Percentiles rank a stretch among this genome's conserved stretches.
phyloP scores from a whole-genome alignment of 768 basidiomycete genomes.

The Boletus insuetus region DNA sequence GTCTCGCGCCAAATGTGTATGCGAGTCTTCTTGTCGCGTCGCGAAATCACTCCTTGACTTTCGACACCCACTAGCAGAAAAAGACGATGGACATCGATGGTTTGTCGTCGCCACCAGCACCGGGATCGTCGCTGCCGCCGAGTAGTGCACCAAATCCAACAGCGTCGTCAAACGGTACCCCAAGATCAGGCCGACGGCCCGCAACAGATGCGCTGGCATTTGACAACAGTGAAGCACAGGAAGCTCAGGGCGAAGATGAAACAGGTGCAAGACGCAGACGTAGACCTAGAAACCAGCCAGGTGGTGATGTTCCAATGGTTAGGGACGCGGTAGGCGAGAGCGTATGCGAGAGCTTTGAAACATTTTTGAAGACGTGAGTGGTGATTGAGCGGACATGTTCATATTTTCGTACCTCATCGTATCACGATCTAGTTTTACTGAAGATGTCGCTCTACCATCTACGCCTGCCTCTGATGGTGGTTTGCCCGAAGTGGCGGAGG shows the following conservation, averaged over 20 bases:
- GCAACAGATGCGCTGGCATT: slow-evolving; percentile 53
- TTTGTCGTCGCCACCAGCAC: slow-evolving; percentile 55
- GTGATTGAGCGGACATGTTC: background rate
- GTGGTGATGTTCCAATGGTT: slow-evolving; percentile 78
- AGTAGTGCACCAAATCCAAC: slow-evolving; percentile 46
- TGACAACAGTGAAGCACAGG: slow-evolving; percentile 49
- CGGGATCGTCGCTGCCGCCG: slow-evolving; percentile 51
- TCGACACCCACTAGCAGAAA: background rate
- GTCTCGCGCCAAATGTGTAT: slow-evolving; percentile 39
- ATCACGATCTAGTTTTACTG: slow-evolving; percentile 65
- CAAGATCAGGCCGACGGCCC: slow-evolving; percentile 36
- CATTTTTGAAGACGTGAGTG: slow-evolving; percentile 86
- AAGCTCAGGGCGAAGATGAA: slow-evolving; percentile 38
- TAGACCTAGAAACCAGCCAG: slow-evolving; percentile 39
- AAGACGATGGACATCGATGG: slow-evolving; percentile 54
- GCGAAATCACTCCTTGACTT: slow-evolving; percentile 17
- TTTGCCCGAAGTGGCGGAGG: slow-evolving; percentile 50
- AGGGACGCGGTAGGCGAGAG: slow-evolving; percentile 95
- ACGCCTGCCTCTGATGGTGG: slow-evolving; percentile 79
- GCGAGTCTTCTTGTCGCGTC: slow-evolving; percentile 21
- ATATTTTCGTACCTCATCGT: background rate
- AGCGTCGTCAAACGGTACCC: slow-evolving; percentile 36
- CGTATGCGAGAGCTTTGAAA: slow-evolving; percentile 87
- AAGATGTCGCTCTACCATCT: slow-evolving; percentile 71
- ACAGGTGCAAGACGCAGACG: slow-evolving; percentile 45